Conservation (phyloP, 495 filamentous ascomycete genomes). For the Cetradonia linearis region DNA sequence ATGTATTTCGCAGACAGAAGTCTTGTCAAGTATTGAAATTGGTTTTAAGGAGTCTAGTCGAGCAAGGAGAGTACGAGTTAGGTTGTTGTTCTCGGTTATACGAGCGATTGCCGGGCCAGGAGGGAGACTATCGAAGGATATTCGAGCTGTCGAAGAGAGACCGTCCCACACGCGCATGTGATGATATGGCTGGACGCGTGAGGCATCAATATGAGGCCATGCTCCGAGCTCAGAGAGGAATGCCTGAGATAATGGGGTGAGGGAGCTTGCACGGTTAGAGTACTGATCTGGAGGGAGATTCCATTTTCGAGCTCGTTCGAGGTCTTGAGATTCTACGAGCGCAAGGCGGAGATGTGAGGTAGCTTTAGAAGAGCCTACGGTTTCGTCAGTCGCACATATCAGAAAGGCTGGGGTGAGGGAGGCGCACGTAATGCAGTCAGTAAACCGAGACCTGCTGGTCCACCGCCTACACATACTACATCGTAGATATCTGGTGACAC, state of each 20-base stretch:
- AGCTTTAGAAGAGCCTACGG: conserved; percentile 51
- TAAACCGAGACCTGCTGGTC: conserved; percentile 87
- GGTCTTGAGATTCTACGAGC: conserved; percentile 80
- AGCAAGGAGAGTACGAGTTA: conserved; percentile 62
- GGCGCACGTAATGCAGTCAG: conserved; percentile 71
- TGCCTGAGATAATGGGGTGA: conserved; percentile 71
- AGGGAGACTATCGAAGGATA: conserved; percentile 72
- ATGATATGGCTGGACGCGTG: conserved; percentile 75
- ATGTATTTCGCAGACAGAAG: conserved; percentile 64
- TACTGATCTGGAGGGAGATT: conserved; percentile 56
- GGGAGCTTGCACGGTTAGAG: conserved; percentile 89
- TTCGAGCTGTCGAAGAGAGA: conserved; percentile 69
- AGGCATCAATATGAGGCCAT: conserved; percentile 62
- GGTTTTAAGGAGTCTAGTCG: conserved; percentile 59
- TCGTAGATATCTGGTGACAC: conserved; percentile 54
- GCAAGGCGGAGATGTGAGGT: conserved; percentile 74
- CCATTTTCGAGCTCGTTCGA: conserved; percentile 54
- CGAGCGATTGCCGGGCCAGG: conserved; percentile 61
- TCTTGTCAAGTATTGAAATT: conserved; percentile 60
- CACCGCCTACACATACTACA: conserved; percentile 91
- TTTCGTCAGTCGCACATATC: not conserved
- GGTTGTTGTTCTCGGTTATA: conserved; percentile 92
- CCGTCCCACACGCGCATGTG: conserved; percentile 98
- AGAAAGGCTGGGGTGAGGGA: not conserved
- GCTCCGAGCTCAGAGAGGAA: conserved; percentile 72